Evolutionary conservation across 306 rosid genomes (phyloP), one percentile per base, ranked within the genome.

Genomic region (Bauhinia variegata): DNA sequence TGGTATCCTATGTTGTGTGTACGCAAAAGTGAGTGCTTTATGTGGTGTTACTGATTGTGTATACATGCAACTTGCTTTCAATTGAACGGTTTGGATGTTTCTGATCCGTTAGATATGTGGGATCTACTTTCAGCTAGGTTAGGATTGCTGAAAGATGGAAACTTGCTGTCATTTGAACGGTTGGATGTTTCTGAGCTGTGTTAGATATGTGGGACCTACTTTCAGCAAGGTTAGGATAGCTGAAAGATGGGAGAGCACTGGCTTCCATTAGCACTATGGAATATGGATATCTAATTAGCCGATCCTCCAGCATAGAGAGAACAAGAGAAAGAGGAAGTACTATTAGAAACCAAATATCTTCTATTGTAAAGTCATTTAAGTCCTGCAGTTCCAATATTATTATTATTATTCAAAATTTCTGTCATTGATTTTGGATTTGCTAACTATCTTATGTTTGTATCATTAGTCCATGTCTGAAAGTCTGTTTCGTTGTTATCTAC

Each of bases 171-270:
- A 52, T 55, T 46, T 61, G 12, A 15, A 39, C 38, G 42, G 56
- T 72, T 68, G 32, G 37, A 54, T 52, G 32, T 60, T 71, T 36
- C 47, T 42, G 60, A 61, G 73, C 15, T 66, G 47, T 14, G 11
- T 53, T 36, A 2, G 28, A 44, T 30, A 30, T 30, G 37, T 54
- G 32, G 23, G 14, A 7, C 11, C 14, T 68, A 11, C 34, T 75
- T 42, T 66, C 44, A 51, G 51, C 69, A 18, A 32, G 51, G 47
- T 65, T 17, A 13, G 47, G n/a, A 15, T 70, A 49, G 71, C 33
- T 15, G 53, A 68, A 50, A 13, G 54, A 14, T 60, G 34, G 28
- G 48, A 48, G 47, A 54, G 19, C 31, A 53, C 11, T 54, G 7
- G 28, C 54, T 71, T 71, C 54, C 18, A 7, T 14, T 8, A 41